These are phyloP conservation scores for Neoconidiobolus thromboides DNA, from an alignment of 371 early-diverging fungal species.

Conservation along the genomic window DNA sequence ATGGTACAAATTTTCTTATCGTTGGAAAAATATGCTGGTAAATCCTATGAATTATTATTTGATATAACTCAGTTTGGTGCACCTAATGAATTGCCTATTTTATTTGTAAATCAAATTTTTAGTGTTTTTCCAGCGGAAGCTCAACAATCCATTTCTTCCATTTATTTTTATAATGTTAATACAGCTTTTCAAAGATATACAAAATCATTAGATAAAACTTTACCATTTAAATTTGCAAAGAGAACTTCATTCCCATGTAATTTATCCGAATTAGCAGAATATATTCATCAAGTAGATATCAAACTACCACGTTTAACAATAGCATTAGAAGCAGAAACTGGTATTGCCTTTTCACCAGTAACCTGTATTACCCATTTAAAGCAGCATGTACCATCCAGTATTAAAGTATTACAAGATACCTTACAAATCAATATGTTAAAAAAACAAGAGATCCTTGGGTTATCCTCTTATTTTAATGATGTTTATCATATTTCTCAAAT, in stretches of 20 bases:
- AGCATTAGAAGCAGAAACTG: constrained; percentile 44
- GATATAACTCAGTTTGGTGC: constrained; percentile 67
- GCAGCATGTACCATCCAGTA: constrained; percentile 47
- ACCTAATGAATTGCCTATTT: constrained; percentile 58
- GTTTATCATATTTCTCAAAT: constrained; percentile 72
- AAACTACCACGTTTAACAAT: constrained; percentile 58
- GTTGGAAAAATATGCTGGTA: constrained; percentile 29
- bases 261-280: constrained; percentile 47
- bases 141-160: constrained; percentile 24
- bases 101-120: constrained; percentile 51
- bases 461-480: constrained; percentile 61
- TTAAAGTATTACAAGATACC: constrained; percentile 61
- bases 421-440: constrained; percentile 55
- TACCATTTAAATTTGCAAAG: constrained; percentile 37
- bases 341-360: constrained; percentile 39
- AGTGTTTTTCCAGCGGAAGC: constrained; percentile 48
- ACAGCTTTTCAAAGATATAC: constrained; percentile 49
- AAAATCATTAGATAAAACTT: constrained; percentile 29
- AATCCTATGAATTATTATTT: constrained; percentile 55
- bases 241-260: constrained; percentile 39
- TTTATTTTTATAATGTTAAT: constrained; percentile 64
- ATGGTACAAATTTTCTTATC: constrained; percentile 38
- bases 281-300: constrained; percentile 43
- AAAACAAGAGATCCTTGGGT: constrained; percentile 46
- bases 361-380: constrained; percentile 37